A percentile compares a stretch with the other conserved stretches of the same genome.
Conservation (phyloP, 140 eudicot genomes). For the Bidens hawaiensis region DNA sequence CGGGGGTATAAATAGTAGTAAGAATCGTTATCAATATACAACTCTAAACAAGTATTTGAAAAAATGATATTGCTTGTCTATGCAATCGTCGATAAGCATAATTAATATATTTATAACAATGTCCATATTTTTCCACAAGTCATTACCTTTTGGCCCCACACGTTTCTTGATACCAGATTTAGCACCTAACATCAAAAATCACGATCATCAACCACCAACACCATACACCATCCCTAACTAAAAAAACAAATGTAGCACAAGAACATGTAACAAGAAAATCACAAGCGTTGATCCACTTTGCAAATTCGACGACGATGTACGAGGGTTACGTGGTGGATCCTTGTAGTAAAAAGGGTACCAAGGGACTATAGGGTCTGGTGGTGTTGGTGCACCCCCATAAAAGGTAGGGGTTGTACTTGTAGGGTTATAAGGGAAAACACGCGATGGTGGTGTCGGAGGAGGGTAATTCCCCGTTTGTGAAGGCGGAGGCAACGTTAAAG, state of each 20-base stretch:
- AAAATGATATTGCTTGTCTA: too few species aligned
- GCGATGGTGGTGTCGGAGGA: constrained; percentile 48
- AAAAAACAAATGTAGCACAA: constrained; percentile 25
- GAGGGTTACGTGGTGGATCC: constrained; percentile 48
- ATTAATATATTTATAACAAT: too few species aligned
- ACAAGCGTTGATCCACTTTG: constrained; percentile 27
- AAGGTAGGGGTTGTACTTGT: constrained; percentile 38
- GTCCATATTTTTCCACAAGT: not conserved
- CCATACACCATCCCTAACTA: not conserved
- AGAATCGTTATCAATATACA: too few species aligned
- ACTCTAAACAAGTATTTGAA: too few species aligned
- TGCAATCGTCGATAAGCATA: too few species aligned
- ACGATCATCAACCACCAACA: not conserved
- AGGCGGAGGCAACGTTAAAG: constrained; percentile 29
- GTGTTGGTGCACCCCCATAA: constrained; percentile 44
- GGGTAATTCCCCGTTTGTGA: constrained; percentile 29
- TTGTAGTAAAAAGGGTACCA: constrained; percentile 77
- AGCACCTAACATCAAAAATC: not conserved
- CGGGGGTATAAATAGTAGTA: too few species aligned
- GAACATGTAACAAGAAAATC: constrained; percentile 16
- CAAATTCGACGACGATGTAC: constrained; percentile 34
- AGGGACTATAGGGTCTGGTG: constrained; percentile 58
- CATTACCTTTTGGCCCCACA: not conserved
- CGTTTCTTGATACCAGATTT: not conserved
- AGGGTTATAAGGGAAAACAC: constrained; percentile 39